phyloP scores from a whole-genome alignment of 169 alveolate species.

The Perkinsus chesapeaki region DNA sequence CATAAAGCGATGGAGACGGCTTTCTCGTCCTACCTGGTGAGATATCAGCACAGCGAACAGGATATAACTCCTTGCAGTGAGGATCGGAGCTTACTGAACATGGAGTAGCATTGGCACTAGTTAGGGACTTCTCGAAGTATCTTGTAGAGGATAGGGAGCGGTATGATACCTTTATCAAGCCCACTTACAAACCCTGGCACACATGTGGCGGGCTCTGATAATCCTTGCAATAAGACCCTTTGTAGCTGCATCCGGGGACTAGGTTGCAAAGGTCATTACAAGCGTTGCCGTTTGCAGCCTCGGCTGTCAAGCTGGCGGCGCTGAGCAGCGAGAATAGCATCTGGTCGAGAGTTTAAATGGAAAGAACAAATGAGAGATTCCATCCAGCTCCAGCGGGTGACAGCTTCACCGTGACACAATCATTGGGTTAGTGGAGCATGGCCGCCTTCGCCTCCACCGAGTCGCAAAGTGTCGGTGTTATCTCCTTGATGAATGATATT shows the following conservation, averaged over 20 bases:
- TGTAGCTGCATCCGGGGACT: background rate
- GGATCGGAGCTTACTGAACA: background rate
- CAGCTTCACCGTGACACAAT: no score
- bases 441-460: no score
- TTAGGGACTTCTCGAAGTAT: background rate
- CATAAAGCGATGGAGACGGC: background rate
- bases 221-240: background rate
- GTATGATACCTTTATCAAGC: background rate
- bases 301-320: no score
- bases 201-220: background rate
- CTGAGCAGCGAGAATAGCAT: no score
- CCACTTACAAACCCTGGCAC: background rate
- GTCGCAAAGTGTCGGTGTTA: no score
- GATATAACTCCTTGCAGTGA: background rate
- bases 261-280: background rate
- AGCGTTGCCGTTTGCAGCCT: no score
- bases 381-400: no score
- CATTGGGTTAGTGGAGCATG: no score
- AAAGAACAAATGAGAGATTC: no score
- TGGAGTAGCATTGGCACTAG: background rate
- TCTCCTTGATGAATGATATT: no score
- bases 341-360: no score
- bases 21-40: background rate
- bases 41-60: background rate
- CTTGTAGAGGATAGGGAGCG: background rate